Base-by-base conservation (phyloP, 768 basidiomycete genomes). In the Amanita exitialis region DNA sequence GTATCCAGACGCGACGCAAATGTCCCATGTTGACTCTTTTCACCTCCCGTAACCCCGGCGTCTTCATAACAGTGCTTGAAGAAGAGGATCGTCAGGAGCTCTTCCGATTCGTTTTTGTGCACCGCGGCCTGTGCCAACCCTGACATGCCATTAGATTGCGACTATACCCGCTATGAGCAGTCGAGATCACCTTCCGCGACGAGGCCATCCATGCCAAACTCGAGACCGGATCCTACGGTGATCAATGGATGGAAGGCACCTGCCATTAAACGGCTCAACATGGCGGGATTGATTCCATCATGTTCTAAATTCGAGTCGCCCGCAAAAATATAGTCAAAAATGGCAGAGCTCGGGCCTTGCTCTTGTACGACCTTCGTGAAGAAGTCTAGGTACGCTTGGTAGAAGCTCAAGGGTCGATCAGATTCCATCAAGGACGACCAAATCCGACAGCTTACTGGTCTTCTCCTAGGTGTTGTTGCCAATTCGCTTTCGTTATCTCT, bases 271-370 rank as follows among this genome's bases (percentile, higher is more conserved):
- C 79, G 71, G 43, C 57, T 58, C 20, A 62, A 45, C 66, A 68
- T 68, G 36, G 60, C 58, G 18, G 75, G 75, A 20, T 72, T 67
- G 20, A 61, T 56, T 0, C 60, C 58, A 6, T 60, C 62, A 27
- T 51, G 42, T 57, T 55, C 41, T 42, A 72, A 69, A 47, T 80
- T 80, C 47, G 65, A 75, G 37, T 72, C 64, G 9, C 56, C 37
- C 10, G 78, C 74, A 58, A 83, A 77, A 15, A 85, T 44, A 54
- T 75, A 82, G 28, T 76, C 72, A 44, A 82, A 78, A n/a, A 85
- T 54, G 0, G 69, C 62, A 1, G 60, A 57, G 2, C 64, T 57
- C 9, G 68, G 63, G n/a, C 71, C 73, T 27, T 76, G 72, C 13
- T 66, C 60, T 30, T 68, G 58, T 18, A 71, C 60, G 16, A 65